Base-by-base conservation (phyloP, 31 red algal species). In the Odonthalia washingtoniensis region DNA sequence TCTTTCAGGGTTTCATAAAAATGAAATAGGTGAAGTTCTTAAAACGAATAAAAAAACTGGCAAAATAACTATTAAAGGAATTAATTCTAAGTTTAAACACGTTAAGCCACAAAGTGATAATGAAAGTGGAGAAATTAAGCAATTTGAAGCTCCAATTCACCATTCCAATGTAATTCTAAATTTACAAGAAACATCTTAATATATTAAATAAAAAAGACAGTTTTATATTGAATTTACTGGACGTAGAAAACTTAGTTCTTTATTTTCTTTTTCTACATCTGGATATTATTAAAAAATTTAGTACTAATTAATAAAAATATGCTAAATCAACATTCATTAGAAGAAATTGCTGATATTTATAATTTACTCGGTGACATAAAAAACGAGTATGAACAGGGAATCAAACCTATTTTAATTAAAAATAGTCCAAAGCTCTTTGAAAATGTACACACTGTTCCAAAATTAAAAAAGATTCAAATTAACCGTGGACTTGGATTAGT, bases 311-410 rank as follows among this genome's bases (percentile, higher is more conserved):
- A 61, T 17, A 61, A 61, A 17, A 61, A 61, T 67, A 67, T 67
- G 64, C 64, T 67, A 67, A 67, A 67, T 67, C 64, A 67, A 67
- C 64, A 67, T 67, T 67, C 64, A 67, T 2, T 67, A 67, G 64
- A 67, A 67, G 64, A 67, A 67, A 67, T 67, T 67, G 64, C 64
- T 5, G 64, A 67, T 4, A 67, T 67, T 67, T 35, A 67, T 67
- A 67, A 6, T 35, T 67, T 67, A 35, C 33, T 61, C 14, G 52
- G 24, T 61, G 52, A 24, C 14, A 61, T 61, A 14, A 61, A 61
- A 61, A 14, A 61, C 14, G 52, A 72, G 68, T 72, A 72, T 31
- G 68, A 72, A 31, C 12, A 72, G 12, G 68, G 68, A 72, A 34
- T 72, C 31, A 61, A 61, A 61, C 52, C 52, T 17, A 61, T 61